Evolutionary conservation across 2,329 filamentous ascomycete genomes (phyloP), one percentile per base, ranked within the genome.

Genomic region (Ciborinia camelliae): DNA sequence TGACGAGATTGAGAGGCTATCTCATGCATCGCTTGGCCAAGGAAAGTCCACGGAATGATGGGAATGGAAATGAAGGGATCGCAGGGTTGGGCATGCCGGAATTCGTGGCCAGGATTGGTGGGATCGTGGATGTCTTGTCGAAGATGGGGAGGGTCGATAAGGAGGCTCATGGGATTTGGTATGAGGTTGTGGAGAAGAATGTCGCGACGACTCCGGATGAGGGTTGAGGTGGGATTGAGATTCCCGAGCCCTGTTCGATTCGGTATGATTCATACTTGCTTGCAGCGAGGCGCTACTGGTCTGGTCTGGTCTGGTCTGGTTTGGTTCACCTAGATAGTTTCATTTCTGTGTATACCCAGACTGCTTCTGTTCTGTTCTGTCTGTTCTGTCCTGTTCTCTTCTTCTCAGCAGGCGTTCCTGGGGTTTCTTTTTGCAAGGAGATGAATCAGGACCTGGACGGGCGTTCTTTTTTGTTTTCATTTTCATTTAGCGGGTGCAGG

Each of bases 31-130:
- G 90, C 23, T 77, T 92, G 37, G 82, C 84, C 50, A 64, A 64
- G 26, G 87, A 89, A 5, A 84, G 81, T 30, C 90, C 86, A 61
- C 85, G 87, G 5, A 87, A 83, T 59, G 90, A 92, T 37, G 62
- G 37, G 30, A 73, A 86, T 90, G 71, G 86, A 90, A 65, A 54
- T 41, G 63, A 41, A 63, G 85, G 86, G 71, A 87, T 86, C 15
- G 86, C 88, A 0, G 90, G 84, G 70, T 81, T 90, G 23, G 90
- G 90, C 0, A 77, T 93, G 64, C 87, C 87, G 0, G 90, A 93
- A 76, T 92, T 92, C 73, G 86, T 89, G 20, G 83, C 85, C 35
- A 84, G 83, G 66, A 86, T 92, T 18, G 81, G 87, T 39, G 85
- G 86, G 57, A 87, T 92, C 70, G 86, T 90, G 9, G 88, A 91